Conservation (phyloP, 176 grass and related monocot genomes). For the Lolium rigidum region DNA sequence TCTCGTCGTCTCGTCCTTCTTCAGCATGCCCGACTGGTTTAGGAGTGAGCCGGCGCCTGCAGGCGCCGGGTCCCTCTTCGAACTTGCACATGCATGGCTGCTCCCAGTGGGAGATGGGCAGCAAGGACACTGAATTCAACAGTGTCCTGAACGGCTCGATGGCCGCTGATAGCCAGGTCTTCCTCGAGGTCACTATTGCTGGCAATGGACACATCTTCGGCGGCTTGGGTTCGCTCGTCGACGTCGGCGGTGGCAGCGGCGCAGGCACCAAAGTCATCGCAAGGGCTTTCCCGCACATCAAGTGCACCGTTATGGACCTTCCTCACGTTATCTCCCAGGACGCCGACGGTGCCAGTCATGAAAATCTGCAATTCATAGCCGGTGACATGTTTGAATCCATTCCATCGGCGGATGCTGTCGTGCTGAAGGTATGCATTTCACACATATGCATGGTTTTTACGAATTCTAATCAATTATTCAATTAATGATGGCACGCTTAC, state of each 20-base stretch:
- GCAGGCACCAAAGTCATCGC: neutral
- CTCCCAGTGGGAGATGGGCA: neutral
- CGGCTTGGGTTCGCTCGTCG: slow-evolving; percentile 40
- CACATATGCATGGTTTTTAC: too few species aligned
- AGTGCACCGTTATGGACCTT: slow-evolving; percentile 50
- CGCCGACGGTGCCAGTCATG: too few species aligned
- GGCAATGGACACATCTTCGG: neutral
- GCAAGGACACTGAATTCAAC: neutral
- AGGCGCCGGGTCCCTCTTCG: neutral
- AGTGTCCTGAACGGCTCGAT: slow-evolving; percentile 41
- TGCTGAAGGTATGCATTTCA: too few species aligned
- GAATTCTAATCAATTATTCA: too few species aligned
- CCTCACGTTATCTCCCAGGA: too few species aligned
- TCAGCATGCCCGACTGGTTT: slow-evolving; percentile 29
- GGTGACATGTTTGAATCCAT: too few species aligned
- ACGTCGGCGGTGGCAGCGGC: slow-evolving; percentile 33
- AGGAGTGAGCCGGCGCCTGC: slow-evolving; percentile 6
- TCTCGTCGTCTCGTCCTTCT: too few species aligned
- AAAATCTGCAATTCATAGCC: too few species aligned
- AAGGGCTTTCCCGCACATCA: slow-evolving; percentile 41
- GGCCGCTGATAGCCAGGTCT: slow-evolving; percentile 6
- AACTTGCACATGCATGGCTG: slow-evolving; percentile 32
- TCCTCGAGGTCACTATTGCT: slow-evolving; percentile 2
- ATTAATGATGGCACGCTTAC: too few species aligned
- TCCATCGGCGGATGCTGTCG: too few species aligned